A percentile compares a stretch with the other conserved stretches of the same genome.
These are phyloP conservation scores for Cryphonectria carpinicola DNA, from an alignment of 2,329 filamentous ascomycete genomes.

Conservation along the genomic window DNA sequence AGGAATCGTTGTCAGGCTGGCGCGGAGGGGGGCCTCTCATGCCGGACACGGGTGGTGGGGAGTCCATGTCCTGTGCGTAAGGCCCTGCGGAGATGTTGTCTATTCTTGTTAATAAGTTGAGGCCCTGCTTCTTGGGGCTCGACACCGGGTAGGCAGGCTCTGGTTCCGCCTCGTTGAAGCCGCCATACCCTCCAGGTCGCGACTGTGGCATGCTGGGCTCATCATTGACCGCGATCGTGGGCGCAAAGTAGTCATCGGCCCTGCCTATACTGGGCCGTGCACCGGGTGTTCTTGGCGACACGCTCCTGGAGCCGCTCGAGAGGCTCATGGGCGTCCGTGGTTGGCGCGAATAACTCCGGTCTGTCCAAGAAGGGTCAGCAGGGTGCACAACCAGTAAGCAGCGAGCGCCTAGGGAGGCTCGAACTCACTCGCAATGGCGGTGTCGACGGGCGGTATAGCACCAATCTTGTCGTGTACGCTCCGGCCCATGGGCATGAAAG, in stretches of 20 bases:
- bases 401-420: constrained; percentile 18
- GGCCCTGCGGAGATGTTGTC: constrained; percentile 69
- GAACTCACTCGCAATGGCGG: constrained; percentile 55
- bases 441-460: constrained; percentile 55
- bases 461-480: constrained; percentile 46
- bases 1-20: constrained; percentile 34
- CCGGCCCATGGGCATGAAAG: constrained; percentile 43
- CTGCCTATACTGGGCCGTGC: constrained; percentile 48
- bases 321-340: constrained; percentile 68
- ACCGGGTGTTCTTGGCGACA: constrained; percentile 65
- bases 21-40: constrained; percentile 18
- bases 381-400: not conserved
- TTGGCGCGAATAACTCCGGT: constrained; percentile 57
- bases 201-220: constrained; percentile 45
- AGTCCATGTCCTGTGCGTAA: constrained; percentile 50
- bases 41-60: constrained; percentile 23
- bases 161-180: constrained; percentile 45
- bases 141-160: constrained; percentile 50
- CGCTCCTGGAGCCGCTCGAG: constrained; percentile 60
- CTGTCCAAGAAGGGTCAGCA: constrained; percentile 46
- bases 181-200: constrained; percentile 55
- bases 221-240: constrained; percentile 45
- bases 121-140: constrained; percentile 49
- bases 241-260: constrained; percentile 50
- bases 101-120: constrained; percentile 62